A percentile compares a stretch with the other conserved stretches of the same genome.
Conservation (phyloP, 176 grass and related monocot genomes). For the Eleusine coracana region DNA sequence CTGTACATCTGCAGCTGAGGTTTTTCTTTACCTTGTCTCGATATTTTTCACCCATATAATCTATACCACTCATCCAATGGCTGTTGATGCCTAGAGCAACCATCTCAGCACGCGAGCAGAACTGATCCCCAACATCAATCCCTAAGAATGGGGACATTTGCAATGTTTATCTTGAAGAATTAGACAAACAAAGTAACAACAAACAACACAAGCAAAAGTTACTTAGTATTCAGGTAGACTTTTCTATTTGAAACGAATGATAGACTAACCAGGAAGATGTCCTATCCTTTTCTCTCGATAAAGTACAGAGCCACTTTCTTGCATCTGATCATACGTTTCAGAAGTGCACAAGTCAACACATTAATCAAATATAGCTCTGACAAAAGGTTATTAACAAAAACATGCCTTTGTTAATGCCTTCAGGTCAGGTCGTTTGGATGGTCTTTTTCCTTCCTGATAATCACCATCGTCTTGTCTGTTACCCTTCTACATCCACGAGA, state of each 20-base stretch:
- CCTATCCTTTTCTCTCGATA: slow-evolving; percentile 59
- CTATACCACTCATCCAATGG: slow-evolving; percentile 83
- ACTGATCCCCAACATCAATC: slow-evolving; percentile 67
- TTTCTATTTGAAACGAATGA: slow-evolving; percentile 24
- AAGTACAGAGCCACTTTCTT: slow-evolving; percentile 32
- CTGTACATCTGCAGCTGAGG: no score
- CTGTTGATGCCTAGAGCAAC: slow-evolving; percentile 69
- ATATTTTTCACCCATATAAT: slow-evolving; percentile 65
- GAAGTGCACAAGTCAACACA: slow-evolving; percentile 12
- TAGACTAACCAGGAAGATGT: slow-evolving; percentile 50
- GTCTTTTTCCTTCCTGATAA: slow-evolving; percentile 30
- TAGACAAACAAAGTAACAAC: background rate
- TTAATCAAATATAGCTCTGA: background rate
- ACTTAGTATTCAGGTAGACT: background rate
- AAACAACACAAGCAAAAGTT: background rate
- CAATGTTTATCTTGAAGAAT: background rate
- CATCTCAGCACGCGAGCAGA: slow-evolving; percentile 81
- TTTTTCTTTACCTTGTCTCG: slow-evolving; percentile 48
- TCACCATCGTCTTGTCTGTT: slow-evolving; percentile 20
- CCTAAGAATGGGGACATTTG: slow-evolving; percentile 45
- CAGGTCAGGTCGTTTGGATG: slow-evolving; percentile 48
- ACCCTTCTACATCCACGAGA: slow-evolving; percentile 31
- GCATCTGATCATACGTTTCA: slow-evolving; percentile 44
- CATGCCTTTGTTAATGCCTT: slow-evolving; percentile 57
- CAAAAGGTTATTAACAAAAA: slow-evolving; percentile 5